These are phyloP conservation scores for Volvox reticuliferus DNA, from an alignment of 139 green algal genomes.

Conservation along the genomic window DNA sequence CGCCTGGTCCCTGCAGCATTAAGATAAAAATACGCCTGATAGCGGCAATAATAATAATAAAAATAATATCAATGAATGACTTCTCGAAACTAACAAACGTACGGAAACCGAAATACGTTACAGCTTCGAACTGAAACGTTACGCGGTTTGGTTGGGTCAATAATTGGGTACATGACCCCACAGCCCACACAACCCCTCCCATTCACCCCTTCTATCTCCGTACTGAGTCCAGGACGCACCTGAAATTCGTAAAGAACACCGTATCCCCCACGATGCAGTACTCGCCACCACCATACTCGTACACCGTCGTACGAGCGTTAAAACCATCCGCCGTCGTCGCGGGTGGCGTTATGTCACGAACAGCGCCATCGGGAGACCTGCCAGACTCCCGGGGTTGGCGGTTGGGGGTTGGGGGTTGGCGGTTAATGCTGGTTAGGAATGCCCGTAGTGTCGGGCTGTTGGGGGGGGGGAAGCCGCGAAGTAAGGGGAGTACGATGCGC, in stretches of 20 bases:
- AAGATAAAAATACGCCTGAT: not conserved
- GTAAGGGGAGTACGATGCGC: too few relatives aligned
- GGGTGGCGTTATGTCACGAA: slow-evolving; percentile 69
- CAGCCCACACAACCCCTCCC: too few relatives aligned
- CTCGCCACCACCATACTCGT: slow-evolving; percentile 79
- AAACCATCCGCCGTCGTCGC: slow-evolving; percentile 57
- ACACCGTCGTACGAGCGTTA: slow-evolving; percentile 82
- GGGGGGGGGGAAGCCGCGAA: too few relatives aligned
- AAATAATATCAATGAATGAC: too few relatives aligned
- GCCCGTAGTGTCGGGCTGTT: too few relatives aligned
- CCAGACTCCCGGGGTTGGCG: not conserved
- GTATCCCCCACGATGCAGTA: slow-evolving; percentile 54
- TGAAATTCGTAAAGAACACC: slow-evolving; percentile 83
- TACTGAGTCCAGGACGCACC: not conserved
- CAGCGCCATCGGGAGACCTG: slow-evolving; percentile 46
- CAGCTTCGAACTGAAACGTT: not conserved
- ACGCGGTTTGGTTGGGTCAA: too few relatives aligned
- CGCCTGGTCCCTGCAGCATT: slow-evolving; percentile 69
- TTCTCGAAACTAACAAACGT: not conserved
- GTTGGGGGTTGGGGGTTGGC: not conserved
- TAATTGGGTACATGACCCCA: too few relatives aligned
- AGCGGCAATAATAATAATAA: too few relatives aligned
- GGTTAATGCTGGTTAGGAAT: not conserved
- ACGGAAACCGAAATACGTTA: not conserved
- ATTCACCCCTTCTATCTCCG: too few relatives aligned